Evolutionary conservation across 768 basidiomycete species (phyloP), one percentile per base, ranked within the genome.

Genomic region (Termitomyces sp.): DNA sequence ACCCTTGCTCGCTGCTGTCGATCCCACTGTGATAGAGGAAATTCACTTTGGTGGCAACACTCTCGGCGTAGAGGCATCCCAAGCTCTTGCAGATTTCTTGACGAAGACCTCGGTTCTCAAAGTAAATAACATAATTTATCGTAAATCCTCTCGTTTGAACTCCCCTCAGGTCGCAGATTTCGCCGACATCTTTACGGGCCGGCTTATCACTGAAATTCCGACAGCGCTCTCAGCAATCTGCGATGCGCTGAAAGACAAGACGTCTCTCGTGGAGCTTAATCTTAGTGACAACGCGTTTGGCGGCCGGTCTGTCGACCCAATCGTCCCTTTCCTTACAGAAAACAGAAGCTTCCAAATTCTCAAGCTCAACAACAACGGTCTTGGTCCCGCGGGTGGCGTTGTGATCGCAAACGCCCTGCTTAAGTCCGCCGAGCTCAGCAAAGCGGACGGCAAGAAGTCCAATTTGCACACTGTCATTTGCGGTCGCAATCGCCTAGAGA

Each of bases 281-380:
- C 83, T 99, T 52, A 89, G 85, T 65, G 96, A 98, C 69, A 99
- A 99, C 63, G 96, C 96, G 10, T 98, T 98, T 61, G 96, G 96
- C 21, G 94, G 92, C 34, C 87, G 95, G 66, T 94, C 91, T 32
- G 94, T 94, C 23, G 92, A 94, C 62, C 92, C 94, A 43, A 88
- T 98, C 72, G 94, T 94, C 50, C 86, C 86, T 17, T 90, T 96
- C 78, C 84, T 96, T 65, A 84, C 85, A 30, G 75, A 86, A 59
- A 95, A 96, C 69, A 86, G 85, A 57, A 81, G 79, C 61, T 84
- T 97, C 75, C 83, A 88, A 66, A 79, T 91, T 54, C 83, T 99
- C 66, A 88, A 87, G 64, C 82, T 98, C 59, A 96, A 93, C 74
- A 99, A 98, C 77, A 98, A 98, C 70, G 96, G 96, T 23, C 83